These are phyloP conservation scores for Pseudonitzschia pungens DNA, from an alignment of 108 stramenopile genomes.

Conservation along the genomic window DNA sequence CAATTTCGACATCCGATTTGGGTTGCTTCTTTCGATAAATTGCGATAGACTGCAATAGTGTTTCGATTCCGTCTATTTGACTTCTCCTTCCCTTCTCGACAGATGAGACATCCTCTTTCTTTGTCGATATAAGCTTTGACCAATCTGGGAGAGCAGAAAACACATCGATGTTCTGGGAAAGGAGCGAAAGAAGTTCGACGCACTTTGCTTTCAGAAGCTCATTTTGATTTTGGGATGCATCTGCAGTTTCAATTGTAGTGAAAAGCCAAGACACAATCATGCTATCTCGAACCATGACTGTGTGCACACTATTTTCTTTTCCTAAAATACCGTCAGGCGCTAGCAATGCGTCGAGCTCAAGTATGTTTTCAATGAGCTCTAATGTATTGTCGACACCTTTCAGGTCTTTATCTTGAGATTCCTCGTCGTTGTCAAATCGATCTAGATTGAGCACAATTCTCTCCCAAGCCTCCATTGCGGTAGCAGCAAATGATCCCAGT, in stretches of 20 bases:
- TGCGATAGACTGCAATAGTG: slow-evolving; percentile 58
- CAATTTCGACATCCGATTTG: slow-evolving; percentile 57
- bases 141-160: slow-evolving; percentile 36
- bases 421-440: slow-evolving; percentile 27
- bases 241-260: slow-evolving; percentile 36
- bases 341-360: slow-evolving; percentile 62
- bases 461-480: slow-evolving; percentile 40
- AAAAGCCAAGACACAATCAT: slow-evolving; percentile 68
- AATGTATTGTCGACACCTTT: slow-evolving; percentile 62
- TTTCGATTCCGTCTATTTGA: slow-evolving; percentile 67
- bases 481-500: slow-evolving; percentile 21
- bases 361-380: slow-evolving; percentile 59
- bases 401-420: slow-evolving; percentile 35
- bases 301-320: slow-evolving; percentile 42
- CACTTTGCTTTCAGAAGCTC: slow-evolving; percentile 13
- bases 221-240: slow-evolving; percentile 15
- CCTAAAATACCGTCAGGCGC: slow-evolving; percentile 18
- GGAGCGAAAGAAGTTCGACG: slow-evolving; percentile 57
- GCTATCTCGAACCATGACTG: slow-evolving; percentile 49
- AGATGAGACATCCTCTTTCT: slow-evolving; percentile 26
- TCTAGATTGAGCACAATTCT: slow-evolving; percentile 36
- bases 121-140: slow-evolving; percentile 24
- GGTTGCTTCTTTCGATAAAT: slow-evolving; percentile 67
- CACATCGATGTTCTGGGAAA: slow-evolving; percentile 65
- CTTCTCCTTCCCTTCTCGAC: slow-evolving; percentile 33